Conservation (phyloP, 495 filamentous ascomycete genomes). For the Amphirosellinia nigrospora region DNA sequence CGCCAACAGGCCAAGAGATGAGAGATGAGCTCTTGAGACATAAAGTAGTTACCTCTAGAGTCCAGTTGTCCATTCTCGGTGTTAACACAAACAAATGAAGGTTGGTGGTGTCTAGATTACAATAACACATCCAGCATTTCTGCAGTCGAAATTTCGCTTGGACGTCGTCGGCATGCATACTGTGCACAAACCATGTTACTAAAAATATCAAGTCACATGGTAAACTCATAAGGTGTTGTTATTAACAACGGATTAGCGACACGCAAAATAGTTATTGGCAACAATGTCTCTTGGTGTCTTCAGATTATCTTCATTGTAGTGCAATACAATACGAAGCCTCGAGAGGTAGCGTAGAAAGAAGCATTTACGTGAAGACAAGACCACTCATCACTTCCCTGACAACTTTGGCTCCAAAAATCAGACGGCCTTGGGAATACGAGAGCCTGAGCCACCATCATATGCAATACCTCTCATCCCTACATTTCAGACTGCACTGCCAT, state of each 20-base stretch:
- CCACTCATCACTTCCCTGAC: background rate
- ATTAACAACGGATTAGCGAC: background rate
- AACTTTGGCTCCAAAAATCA: background rate
- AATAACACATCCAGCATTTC: background rate
- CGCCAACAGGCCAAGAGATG: too few relatives aligned
- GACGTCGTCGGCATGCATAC: too few relatives aligned
- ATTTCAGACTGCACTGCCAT: background rate
- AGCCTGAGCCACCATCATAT: conserved; percentile 22
- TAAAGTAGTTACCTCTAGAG: background rate
- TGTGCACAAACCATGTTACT: background rate
- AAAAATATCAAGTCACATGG: background rate
- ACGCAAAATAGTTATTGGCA: background rate
- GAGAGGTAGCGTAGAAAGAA: background rate
- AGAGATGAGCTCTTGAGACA: conserved; percentile 26
- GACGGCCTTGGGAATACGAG: background rate
- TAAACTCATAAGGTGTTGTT: background rate
- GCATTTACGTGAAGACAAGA: conserved; percentile 16
- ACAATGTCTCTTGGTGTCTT: background rate
- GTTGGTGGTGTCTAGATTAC: background rate
- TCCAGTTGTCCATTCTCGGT: background rate
- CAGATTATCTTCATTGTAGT: conserved; percentile 13
- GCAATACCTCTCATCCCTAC: conserved; percentile 32
- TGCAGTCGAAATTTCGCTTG: background rate
- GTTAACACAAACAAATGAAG: background rate
- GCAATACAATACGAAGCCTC: background rate